These are phyloP conservation scores for Corrigiola litoralis DNA, from an alignment of 179 eudicot species.

Conservation along the genomic window DNA sequence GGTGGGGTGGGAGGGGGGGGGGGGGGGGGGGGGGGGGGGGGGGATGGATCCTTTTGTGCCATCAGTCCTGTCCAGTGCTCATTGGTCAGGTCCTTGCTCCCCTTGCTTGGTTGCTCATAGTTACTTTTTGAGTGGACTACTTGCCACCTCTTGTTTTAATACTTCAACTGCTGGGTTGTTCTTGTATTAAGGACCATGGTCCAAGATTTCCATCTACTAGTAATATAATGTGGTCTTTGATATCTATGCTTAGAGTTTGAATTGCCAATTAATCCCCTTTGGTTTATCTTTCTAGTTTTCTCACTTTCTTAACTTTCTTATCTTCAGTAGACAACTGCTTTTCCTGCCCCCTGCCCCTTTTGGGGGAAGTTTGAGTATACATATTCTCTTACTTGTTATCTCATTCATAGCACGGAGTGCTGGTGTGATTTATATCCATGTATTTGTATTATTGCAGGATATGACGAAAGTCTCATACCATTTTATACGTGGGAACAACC, in stretches of 20 bases:
- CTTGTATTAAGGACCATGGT: not conserved
- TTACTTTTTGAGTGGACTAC: not conserved
- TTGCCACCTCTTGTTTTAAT: not conserved
- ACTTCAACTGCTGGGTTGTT: not conserved
- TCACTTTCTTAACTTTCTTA: not conserved
- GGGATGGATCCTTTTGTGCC: no score
- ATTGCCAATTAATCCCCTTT: not conserved
- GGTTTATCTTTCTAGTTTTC: not conserved
- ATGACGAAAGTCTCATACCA: conserved; percentile 78
- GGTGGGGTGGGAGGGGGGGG: no score
- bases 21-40: no score
- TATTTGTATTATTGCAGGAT: conserved; percentile 49
- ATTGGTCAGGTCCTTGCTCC: not conserved
- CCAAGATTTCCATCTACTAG: not conserved
- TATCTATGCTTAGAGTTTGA: not conserved
- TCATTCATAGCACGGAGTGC: not conserved
- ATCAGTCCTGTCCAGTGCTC: no score
- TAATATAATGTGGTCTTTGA: no score
- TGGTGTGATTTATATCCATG: not conserved
- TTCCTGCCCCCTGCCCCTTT: not conserved
- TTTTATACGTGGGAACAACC: conserved; percentile 82
- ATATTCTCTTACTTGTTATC: not conserved
- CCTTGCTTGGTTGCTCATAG: not conserved
- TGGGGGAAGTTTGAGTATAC: not conserved
- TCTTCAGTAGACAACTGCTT: no score